Evolutionary conservation across 306 rosid species (phyloP).

Genomic region (Rosa persica): DNA sequence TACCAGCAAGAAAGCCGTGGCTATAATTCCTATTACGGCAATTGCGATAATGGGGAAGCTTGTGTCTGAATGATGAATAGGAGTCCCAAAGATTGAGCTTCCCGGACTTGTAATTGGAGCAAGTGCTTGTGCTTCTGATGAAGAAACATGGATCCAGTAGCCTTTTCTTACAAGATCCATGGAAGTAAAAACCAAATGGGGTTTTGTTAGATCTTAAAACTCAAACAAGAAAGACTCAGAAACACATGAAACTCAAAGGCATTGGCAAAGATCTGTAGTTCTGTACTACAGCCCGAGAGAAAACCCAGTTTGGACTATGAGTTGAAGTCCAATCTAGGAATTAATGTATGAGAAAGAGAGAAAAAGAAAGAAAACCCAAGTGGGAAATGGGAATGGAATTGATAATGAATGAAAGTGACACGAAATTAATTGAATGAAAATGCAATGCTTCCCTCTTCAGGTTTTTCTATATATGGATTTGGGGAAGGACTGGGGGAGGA

Average conservation of each 20-base stretch:
- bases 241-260: background rate
- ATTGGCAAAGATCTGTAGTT: conserved; percentile 21
- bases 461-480: conserved; percentile 1
- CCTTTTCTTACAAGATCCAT: conserved; percentile 68
- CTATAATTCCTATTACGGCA: conserved; percentile 83
- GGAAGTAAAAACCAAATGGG: conserved; percentile 42
- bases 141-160: conserved; percentile 48
- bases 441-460: conserved; percentile 5
- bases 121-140: conserved; percentile 29
- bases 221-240: conserved; percentile 10
- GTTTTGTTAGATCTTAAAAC: conserved; percentile 46
- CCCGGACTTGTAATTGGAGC: conserved; percentile 52
- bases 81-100: conserved; percentile 40
- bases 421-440: conserved; percentile 22
- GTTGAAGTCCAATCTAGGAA: conserved; percentile 18
- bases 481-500: conserved; percentile 24
- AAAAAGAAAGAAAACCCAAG: conserved; percentile 35
- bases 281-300: conserved; percentile 1
- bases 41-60: conserved; percentile 91
- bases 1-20: conserved; percentile 82
- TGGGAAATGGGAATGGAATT: conserved; percentile 45
- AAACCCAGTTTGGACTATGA: conserved; percentile 10
- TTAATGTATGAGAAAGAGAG: conserved; percentile 1
- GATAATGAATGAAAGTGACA: conserved; percentile 36
- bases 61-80: conserved; percentile 43